Base-by-base conservation (phyloP, 345 rosid species). In the Streptanthus diversifolius region DNA sequence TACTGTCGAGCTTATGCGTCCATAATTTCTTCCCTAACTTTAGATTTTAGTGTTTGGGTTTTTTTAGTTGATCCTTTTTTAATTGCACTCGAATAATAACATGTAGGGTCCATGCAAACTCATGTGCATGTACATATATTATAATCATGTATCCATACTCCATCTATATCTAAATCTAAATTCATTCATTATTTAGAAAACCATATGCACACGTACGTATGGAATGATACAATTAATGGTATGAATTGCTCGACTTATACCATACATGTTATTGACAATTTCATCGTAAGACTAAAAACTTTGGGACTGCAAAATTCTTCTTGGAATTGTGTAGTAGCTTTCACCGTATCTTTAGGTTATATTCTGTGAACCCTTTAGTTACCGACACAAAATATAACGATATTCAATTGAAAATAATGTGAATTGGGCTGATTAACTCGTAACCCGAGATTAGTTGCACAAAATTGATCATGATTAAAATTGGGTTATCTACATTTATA, bases 231-330 rank as follows among this genome's bases (percentile, higher is more conserved):
- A 48, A 29, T 47, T 19, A 39, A 8, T 41, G 40, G 39, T 60
- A 18, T 53, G 66, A 56, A 27, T 57, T 57, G 72, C 33, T 57
- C 43, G 41, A 57, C 52, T 37, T 67, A 41, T 30, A 40, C 47
- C 55, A 67, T 51, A 67, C 68, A 51, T 30, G 54, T 17, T 40
- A 27, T 49, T 37, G 79, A 75, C 68, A 75, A 40, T 30, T 51
- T 60, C 25, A 75, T 68, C 48, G 79, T 36, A 59, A 75, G 12
- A 53, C 70, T 44, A 55, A 14, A 21, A 12, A 22, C 59, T 63
- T 55, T n/a, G 71, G 71, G 70, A 63, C n/a, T 76, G 66, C 51
- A 63, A 76, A 37, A 47, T 68, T 62, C 64, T 53, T 70, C 71
- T 61, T 62, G 74, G 66, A 9, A 55, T 29, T 63, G 48, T 32